Evolutionary conservation across 148 eudicot genomes (phyloP), one percentile per base, ranked within the genome.

Genomic region (Rhododendron kiyosumense): DNA sequence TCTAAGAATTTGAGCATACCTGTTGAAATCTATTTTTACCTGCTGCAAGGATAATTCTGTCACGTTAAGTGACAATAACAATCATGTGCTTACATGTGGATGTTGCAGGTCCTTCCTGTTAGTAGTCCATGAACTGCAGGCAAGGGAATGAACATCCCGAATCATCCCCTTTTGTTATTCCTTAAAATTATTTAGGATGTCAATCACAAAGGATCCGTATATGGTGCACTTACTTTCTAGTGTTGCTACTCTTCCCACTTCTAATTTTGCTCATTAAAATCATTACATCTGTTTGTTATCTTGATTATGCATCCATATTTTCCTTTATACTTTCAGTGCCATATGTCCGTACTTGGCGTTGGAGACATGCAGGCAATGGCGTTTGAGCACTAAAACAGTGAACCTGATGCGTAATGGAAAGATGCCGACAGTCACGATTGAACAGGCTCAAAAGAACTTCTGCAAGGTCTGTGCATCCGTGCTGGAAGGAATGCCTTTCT

Each of bases 331-430:
- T 81, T 63, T 83, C 92, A 97, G 99, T 92, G 99, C 99, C 59
- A 91, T 97, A 71, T 97, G 98, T 88, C 99, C 99, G 5, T 97
- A 97, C 91, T 89, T 97, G 93, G 99, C 98, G 41, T 85, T 97
- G 85, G 99, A 97, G 92, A 97, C 99, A 83, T 95, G 98, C 85
- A 93, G 99, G 18, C 99, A 95, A 87, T 97, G 99, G 99, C 95
- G 99, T 87, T 88, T 97, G 86, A 97, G 99, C 94, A 97, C 71
- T 83, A 97, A 97, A 91, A 97, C 99, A 78, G 96, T 95, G 85
- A 97, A 93, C 87, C 89, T 97, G 91, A 97, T 97, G 99, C 92
- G 98, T 71, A 93, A 95, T 84, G 99, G 99, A 73, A 97, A 97
- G 86, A 97, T 97, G 96, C 98, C 98, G 22, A 95, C 96, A 82